A percentile compares a stretch with the other conserved stretches of the same genome.
These are phyloP conservation scores for Neurospora sp. DNA, from an alignment of 495 filamentous ascomycete genomes.

Conservation along the genomic window DNA sequence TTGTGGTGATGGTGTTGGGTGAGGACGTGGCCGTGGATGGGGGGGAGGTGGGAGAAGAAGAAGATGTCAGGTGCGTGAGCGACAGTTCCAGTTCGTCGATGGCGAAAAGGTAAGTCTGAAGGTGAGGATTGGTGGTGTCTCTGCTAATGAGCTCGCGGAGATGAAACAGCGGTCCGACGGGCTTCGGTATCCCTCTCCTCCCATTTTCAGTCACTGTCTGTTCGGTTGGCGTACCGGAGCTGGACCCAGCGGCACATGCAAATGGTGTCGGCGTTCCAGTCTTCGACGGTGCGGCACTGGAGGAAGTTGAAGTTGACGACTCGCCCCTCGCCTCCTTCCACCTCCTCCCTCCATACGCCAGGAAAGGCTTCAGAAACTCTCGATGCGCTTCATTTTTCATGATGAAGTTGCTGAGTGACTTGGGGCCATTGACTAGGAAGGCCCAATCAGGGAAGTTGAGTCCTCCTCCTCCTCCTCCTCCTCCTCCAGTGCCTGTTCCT, in stretches of 20 bases:
- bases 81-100: slow-evolving; percentile 23
- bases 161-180: not conserved
- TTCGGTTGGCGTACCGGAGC: not conserved
- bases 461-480: not conserved
- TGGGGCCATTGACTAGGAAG: slow-evolving; percentile 22
- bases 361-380: slow-evolving; percentile 15
- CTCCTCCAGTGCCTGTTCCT: not conserved
- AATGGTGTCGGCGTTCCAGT: not conserved
- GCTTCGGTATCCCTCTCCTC: not conserved
- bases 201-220: not conserved
- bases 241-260: not conserved
- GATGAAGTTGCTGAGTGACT: slow-evolving; percentile 13
- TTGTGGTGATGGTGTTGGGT: not conserved
- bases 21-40: not conserved
- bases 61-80: not conserved
- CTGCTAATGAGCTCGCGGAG: slow-evolving; percentile 7
- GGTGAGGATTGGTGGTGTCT: not conserved
- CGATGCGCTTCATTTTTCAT: slow-evolving; percentile 10
- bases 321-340: slow-evolving; percentile 11
- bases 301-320: not conserved
- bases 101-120: slow-evolving; percentile 15
- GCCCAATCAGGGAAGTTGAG: slow-evolving; percentile 25
- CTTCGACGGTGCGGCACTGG: not conserved
- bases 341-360: slow-evolving; percentile 14
- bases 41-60: not conserved